Conservation (phyloP, 495 filamentous ascomycete genomes). For the Neurospora sp. region DNA sequence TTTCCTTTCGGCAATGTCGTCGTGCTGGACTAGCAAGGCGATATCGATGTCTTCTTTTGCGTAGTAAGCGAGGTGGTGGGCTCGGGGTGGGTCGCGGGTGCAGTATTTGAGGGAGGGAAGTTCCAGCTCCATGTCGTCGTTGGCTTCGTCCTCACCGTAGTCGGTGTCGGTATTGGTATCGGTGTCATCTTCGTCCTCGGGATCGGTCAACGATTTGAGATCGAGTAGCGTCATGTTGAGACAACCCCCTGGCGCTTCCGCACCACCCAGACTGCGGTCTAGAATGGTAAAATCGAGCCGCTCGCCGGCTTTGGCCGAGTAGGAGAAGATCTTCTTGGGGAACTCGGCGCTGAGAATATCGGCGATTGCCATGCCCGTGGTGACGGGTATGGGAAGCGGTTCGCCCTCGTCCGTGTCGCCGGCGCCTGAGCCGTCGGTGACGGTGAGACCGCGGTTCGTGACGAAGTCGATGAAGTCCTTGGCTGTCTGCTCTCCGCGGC, state of each 20-base stretch:
- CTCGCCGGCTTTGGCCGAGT: slow-evolving; percentile 7
- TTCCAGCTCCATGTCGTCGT: neutral
- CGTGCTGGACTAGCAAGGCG: neutral
- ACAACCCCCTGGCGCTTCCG: neutral
- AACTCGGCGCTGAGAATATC: slow-evolving; percentile 5
- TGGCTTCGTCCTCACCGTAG: neutral
- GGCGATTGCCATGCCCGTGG: slow-evolving; percentile 5
- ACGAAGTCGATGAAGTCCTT: slow-evolving; percentile 9
- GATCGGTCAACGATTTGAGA: neutral
- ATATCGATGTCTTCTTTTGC: neutral
- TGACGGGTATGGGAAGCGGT: neutral
- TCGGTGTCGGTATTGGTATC: neutral
- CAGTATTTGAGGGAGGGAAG: neutral
- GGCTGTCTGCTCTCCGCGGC: neutral
- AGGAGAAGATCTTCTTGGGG: slow-evolving; percentile 5
- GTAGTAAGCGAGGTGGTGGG: neutral
- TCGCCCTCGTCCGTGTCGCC: slow-evolving; percentile 3
- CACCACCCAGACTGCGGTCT: neutral
- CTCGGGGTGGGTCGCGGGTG: neutral
- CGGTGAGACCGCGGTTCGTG: slow-evolving; percentile 8
- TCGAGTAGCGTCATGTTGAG: neutral
- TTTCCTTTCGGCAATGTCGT: neutral
- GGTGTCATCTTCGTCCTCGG: neutral
- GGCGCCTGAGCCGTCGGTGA: slow-evolving; percentile 3
- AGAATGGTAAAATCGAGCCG: slow-evolving; percentile 9